These are phyloP conservation scores for Pezicula carpinea DNA, from an alignment of 2,329 filamentous ascomycete species.

Conservation along the genomic window DNA sequence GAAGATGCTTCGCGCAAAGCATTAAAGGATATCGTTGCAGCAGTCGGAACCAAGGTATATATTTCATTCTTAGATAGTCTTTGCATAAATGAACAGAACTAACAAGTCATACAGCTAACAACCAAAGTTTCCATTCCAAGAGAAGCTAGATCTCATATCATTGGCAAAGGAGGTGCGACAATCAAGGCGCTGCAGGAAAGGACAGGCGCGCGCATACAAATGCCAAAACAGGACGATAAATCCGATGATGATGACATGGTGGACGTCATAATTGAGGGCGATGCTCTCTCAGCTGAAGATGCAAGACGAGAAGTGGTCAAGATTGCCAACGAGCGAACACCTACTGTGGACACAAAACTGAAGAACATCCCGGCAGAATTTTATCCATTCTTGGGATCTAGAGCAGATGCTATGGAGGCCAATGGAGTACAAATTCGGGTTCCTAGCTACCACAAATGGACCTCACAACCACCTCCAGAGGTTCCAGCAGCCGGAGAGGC, in stretches of 20 bases:
- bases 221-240: constrained; percentile 82
- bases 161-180: constrained; percentile 83
- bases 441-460: constrained; percentile 75
- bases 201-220: constrained; percentile 84
- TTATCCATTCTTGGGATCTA: constrained; percentile 85
- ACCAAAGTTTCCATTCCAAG: constrained; percentile 76
- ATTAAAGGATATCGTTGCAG: constrained; percentile 81
- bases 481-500: constrained; percentile 57
- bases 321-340: constrained; percentile 81
- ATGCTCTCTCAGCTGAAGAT: constrained; percentile 79
- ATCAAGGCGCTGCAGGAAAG: constrained; percentile 88
- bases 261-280: constrained; percentile 85
- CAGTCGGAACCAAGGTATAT: constrained; percentile 76
- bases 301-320: constrained; percentile 79
- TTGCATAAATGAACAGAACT: constrained; percentile 8
- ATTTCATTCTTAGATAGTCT: neutral
- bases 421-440: constrained; percentile 78
- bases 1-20: constrained; percentile 81
- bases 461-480: constrained; percentile 60
- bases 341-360: constrained; percentile 75
- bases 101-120: constrained; percentile 44
- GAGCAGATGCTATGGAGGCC: constrained; percentile 63
- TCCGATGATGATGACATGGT: constrained; percentile 77
- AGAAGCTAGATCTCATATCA: constrained; percentile 82
- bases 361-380: constrained; percentile 85